Conservation (phyloP, 2,329 filamentous ascomycete genomes). For the Fusarium protoensiforme region DNA sequence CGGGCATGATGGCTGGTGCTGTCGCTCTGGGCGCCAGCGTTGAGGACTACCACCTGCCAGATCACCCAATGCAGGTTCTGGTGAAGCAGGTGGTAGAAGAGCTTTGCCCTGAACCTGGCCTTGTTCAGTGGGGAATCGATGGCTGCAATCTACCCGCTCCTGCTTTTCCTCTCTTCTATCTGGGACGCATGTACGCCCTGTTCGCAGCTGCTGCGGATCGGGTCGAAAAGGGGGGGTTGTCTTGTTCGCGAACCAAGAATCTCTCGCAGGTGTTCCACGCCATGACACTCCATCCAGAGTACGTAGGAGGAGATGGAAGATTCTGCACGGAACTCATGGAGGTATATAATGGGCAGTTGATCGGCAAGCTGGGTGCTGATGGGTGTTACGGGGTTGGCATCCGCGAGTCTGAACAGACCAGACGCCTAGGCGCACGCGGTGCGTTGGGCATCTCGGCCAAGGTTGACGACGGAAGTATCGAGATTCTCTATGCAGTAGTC, state of each 20-base stretch:
- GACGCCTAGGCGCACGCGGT: not conserved
- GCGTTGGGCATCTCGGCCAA: not conserved
- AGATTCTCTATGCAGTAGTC: not conserved
- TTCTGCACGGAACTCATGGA: not conserved
- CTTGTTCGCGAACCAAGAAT: not conserved
- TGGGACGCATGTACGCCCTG: not conserved
- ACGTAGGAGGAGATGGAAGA: not conserved
- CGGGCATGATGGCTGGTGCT: not conserved
- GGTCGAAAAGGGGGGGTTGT: not conserved
- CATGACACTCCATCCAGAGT: not conserved
- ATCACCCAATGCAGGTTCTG: not conserved
- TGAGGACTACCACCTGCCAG: not conserved
- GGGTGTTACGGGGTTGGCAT: not conserved
- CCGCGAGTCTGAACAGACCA: not conserved
- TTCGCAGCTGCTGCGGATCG: not conserved
- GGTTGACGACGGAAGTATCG: not conserved
- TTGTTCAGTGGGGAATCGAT: not conserved
- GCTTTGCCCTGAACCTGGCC: not conserved
- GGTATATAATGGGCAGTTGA: not conserved
- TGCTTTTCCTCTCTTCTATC: not conserved
- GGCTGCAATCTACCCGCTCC: not conserved
- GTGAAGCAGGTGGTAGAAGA: not conserved
- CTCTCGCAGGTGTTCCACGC: not conserved
- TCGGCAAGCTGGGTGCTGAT: not conserved
- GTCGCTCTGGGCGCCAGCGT: not conserved